Evolutionary conservation across 768 basidiomycete species (phyloP).

Genomic region (Rhizopogon roseolus): DNA sequence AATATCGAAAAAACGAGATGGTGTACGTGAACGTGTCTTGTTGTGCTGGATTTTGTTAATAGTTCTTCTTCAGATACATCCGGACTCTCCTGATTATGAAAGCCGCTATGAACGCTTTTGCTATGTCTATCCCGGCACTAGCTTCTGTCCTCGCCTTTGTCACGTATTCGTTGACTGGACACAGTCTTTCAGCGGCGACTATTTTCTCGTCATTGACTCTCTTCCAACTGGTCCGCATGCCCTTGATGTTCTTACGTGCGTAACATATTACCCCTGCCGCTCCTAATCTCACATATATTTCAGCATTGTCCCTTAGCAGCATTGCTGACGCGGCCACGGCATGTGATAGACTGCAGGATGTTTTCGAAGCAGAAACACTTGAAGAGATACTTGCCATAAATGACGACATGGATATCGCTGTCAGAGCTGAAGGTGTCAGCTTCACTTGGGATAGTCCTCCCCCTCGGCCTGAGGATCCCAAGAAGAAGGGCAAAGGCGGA

Average conservation of each 20-base stretch:
- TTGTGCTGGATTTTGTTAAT: slow-evolving; percentile 1
- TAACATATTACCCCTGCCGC: background rate
- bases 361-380: slow-evolving; percentile 81
- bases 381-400: slow-evolving; percentile 56
- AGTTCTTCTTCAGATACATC: slow-evolving; percentile 41
- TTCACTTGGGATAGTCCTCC: slow-evolving; percentile 88
- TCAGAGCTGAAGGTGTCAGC: slow-evolving; percentile 62
- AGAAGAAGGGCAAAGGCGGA: slow-evolving; percentile 7
- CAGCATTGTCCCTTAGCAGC: slow-evolving; percentile 68
- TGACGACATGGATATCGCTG: slow-evolving; percentile 49
- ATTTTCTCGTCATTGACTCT: slow-evolving; percentile 84
- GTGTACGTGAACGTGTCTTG: slow-evolving; percentile 28
- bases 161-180: slow-evolving; percentile 71
- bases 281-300: slow-evolving; percentile 7
- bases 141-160: slow-evolving; percentile 77
- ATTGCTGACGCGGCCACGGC: slow-evolving; percentile 85
- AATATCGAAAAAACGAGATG: slow-evolving; percentile 71
- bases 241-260: slow-evolving; percentile 67
- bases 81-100: slow-evolving; percentile 64
- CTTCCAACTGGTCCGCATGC: slow-evolving; percentile 79
- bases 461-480: slow-evolving; percentile 35
- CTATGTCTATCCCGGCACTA: slow-evolving; percentile 68
- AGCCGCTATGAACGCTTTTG: slow-evolving; percentile 62
- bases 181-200: slow-evolving; percentile 59
- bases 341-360: slow-evolving; percentile 56